Evolutionary conservation across 306 rosid species (phyloP).

Genomic region (Gastrolobium villosum): DNA sequence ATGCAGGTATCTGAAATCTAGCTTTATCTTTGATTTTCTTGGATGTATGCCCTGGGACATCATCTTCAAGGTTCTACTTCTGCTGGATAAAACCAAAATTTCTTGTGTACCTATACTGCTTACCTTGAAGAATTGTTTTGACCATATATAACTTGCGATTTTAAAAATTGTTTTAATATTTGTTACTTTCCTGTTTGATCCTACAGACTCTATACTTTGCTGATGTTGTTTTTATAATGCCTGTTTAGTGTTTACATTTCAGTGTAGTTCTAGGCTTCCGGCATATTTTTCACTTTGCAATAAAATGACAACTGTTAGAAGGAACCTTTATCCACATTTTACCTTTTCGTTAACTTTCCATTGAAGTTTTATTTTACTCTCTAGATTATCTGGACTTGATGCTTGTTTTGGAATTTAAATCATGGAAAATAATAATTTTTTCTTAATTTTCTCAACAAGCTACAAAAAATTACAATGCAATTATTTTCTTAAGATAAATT

Average conservation of each 20-base stretch:
- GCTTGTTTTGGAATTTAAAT: too few relatives aligned
- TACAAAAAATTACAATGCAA: too few relatives aligned
- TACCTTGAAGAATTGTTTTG: slow-evolving; percentile 25
- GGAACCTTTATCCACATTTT: slow-evolving; percentile 23
- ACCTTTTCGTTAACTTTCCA: not conserved
- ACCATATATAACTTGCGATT: not conserved
- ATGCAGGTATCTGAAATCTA: slow-evolving; percentile 80
- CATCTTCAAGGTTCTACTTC: slow-evolving; percentile 76
- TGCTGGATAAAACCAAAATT: slow-evolving; percentile 31
- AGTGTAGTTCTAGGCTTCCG: slow-evolving; percentile 2
- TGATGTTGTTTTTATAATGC: slow-evolving; percentile 4
- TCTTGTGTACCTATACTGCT: not conserved
- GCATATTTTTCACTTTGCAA: slow-evolving; percentile 37
- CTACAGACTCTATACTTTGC: not conserved
- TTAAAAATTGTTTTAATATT: slow-evolving; percentile 4
- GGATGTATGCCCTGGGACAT: slow-evolving; percentile 97
- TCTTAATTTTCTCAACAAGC: too few relatives aligned
- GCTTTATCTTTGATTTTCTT: slow-evolving; percentile 79
- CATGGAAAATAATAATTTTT: too few relatives aligned
- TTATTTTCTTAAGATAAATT: too few relatives aligned
- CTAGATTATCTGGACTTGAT: not conserved
- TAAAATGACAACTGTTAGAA: slow-evolving; percentile 8
- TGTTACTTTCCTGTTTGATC: not conserved
- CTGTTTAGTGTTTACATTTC: slow-evolving; percentile 11
- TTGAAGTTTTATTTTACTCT: not conserved